Conservation (phyloP, 768 basidiomycete genomes). For the Suillus subalutaceus region DNA sequence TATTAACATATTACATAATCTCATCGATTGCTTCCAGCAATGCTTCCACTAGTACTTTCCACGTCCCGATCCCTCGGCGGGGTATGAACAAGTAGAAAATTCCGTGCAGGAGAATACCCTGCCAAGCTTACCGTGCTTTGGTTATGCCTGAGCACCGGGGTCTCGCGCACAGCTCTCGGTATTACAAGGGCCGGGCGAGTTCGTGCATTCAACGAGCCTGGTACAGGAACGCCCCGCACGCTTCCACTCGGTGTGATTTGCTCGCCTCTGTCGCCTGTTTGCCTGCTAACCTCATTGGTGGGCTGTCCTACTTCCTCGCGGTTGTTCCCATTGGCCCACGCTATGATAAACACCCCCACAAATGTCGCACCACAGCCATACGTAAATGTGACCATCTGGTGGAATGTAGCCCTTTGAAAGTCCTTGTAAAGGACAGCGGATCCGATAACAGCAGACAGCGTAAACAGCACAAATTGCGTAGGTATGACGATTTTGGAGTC, state of each 20-base stretch:
- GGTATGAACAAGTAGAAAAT: constrained; percentile 66
- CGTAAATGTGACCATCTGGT: constrained; percentile 80
- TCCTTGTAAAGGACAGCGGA: constrained; percentile 95
- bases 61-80: constrained; percentile 53
- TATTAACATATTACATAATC: constrained; percentile 2
- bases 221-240: constrained; percentile 20
- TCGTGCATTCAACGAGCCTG: constrained; percentile 27
- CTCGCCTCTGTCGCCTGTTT: constrained; percentile 23
- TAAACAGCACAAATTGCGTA: constrained; percentile 94
- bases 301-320: constrained; percentile 33
- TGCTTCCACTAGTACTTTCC: constrained; percentile 14
- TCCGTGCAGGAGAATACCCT: constrained; percentile 78
- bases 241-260: constrained; percentile 19
- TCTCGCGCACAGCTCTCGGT: constrained; percentile 46
- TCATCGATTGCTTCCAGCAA: constrained; percentile 15
- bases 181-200: constrained; percentile 48
- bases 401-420: constrained; percentile 81
- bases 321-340: constrained; percentile 49
- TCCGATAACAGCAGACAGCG: constrained; percentile 88
- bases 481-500: constrained; percentile 96
- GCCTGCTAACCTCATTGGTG: constrained; percentile 28
- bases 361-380: constrained; percentile 92
- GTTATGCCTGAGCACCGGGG: constrained; percentile 51
- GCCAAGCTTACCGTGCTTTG: constrained; percentile 63
- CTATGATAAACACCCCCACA: constrained; percentile 85